phyloP scores from a whole-genome alignment of 768 basidiomycete species.

The Tricholoma furcatifolium region DNA sequence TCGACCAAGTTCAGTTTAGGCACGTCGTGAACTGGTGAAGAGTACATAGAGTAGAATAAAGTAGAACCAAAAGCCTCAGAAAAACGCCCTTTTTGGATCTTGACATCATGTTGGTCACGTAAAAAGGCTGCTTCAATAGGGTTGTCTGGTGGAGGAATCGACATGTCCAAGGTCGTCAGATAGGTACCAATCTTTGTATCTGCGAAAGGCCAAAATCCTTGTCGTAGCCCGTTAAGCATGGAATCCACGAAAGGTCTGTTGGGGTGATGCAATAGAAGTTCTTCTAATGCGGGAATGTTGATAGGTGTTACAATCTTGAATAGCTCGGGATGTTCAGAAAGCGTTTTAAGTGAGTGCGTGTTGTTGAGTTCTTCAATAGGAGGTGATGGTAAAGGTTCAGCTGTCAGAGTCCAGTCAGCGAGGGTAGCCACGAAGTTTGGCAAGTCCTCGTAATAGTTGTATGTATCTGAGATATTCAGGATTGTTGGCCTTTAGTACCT shows the following conservation, averaged over 20 bases:
- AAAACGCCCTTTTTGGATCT: conserved; percentile 13
- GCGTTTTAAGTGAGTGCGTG: not conserved
- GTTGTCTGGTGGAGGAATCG: not conserved
- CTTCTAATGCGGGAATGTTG: not conserved
- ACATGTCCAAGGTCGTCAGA: conserved; percentile 17
- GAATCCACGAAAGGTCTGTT: no score
- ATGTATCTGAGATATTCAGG: not conserved
- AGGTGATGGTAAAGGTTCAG: no score
- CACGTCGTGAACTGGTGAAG: conserved; percentile 23
- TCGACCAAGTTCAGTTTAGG: conserved; percentile 28
- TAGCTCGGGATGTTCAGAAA: not conserved
- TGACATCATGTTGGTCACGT: conserved; percentile 16
- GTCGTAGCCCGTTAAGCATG: conserved; percentile 12
- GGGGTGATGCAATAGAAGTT: no score
- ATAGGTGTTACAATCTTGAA: no score
- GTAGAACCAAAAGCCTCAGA: conserved; percentile 21
- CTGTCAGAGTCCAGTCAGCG: not conserved
- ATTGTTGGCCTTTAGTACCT: not conserved
- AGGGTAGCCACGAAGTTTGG: not conserved
- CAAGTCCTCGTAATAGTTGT: not conserved
- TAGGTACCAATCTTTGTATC: conserved; percentile 9
- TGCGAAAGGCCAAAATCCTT: conserved; percentile 42
- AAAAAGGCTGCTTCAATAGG: conserved; percentile 16
- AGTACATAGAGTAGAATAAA: conserved; percentile 18
- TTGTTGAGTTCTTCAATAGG: no score